Base-by-base conservation (phyloP, 2,329 filamentous ascomycete species). In the Colletotrichum tamarilloi region DNA sequence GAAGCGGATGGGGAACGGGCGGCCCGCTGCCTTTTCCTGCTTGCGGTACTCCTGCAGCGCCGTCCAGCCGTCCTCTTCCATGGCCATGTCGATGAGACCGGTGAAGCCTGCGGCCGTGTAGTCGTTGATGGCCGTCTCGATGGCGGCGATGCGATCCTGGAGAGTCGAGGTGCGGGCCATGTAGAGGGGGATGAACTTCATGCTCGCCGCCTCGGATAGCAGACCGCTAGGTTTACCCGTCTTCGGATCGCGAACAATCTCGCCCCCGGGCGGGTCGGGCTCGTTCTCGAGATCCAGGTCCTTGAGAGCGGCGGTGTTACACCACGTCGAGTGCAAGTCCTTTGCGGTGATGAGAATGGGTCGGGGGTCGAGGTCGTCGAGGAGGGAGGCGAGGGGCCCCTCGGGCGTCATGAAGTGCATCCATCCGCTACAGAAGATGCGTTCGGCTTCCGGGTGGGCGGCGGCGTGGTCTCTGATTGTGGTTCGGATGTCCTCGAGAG, bases 311-410 rank as follows among this genome's bases (percentile, higher is more conserved):
- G 87, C 84, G 24, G 82, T 86, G 78, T 87, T 90, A 78, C 86
- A 87, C 88, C 89, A 91, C 1, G 85, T 85, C 2, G 85, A 88
- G 77, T 90, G 88, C 72, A 90, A 77, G 74, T 90, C 88, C 77
- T 89, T 89, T 4, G 87, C 86, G 73, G 90, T 88, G 72, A 91
- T 85, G 75, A 87, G 87, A 63, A 91, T 87, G 0, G 88, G 87
- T 46, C 87, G 81, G 1, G 84, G 81, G 74, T 88, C 86, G 22
- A 88, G 76, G 76, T 87, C 85, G 76, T 90, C 88, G 8, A 91
- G 79, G 81, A 86, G 85, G 60, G 81, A 84, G 1, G 87, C 84
- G 53, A 87, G 80, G 1, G 87, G 87, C 55, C 84, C 80, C n/a
- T 82, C 82, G 52, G 85, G 81, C 1, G 88, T 89, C 87, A 89